Conservation (phyloP, 345 rosid species). For the Populus simonii region DNA sequence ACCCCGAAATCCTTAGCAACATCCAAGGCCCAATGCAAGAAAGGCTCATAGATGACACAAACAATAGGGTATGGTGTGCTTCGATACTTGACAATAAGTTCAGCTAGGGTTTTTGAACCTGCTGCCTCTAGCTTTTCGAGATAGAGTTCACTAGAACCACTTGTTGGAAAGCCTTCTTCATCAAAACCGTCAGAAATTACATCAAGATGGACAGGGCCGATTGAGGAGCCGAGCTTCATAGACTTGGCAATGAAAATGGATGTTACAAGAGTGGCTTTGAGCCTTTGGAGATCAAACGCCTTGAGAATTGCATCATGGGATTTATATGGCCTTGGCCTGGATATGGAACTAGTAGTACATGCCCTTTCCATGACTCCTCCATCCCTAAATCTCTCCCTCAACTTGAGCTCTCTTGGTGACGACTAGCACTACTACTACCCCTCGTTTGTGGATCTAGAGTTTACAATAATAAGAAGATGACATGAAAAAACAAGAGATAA, state of each 20-base stretch:
- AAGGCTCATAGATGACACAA: conserved; percentile 59
- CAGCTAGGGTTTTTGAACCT: conserved; percentile 47
- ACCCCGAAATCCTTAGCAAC: conserved; percentile 51
- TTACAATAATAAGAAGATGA: no score
- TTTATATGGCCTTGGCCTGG: conserved; percentile 29
- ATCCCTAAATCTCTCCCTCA: neutral
- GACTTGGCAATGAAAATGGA: conserved; percentile 20
- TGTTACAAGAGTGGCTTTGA: conserved; percentile 8
- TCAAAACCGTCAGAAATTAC: conserved; percentile 24
- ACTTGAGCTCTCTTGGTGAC: no score
- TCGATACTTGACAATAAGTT: conserved; percentile 39
- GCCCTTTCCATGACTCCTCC: neutral
- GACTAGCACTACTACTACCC: no score
- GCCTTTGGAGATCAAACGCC: conserved; percentile 21
- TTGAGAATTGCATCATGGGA: conserved; percentile 25
- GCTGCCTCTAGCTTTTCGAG: conserved; percentile 21
- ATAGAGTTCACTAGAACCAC: neutral
- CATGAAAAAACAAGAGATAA: no score
- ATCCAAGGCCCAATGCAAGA: conserved; percentile 61
- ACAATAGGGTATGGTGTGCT: conserved; percentile 35
- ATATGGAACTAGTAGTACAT: conserved; percentile 20
- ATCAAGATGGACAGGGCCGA: conserved; percentile 13
- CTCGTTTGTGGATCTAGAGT: no score
- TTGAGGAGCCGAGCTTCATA: conserved; percentile 13
- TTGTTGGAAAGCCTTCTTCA: neutral